Evolutionary conservation across 2,329 filamentous ascomycete species (phyloP), one percentile per base, ranked within the genome.

Genomic region (Colletotrichum phormii): DNA sequence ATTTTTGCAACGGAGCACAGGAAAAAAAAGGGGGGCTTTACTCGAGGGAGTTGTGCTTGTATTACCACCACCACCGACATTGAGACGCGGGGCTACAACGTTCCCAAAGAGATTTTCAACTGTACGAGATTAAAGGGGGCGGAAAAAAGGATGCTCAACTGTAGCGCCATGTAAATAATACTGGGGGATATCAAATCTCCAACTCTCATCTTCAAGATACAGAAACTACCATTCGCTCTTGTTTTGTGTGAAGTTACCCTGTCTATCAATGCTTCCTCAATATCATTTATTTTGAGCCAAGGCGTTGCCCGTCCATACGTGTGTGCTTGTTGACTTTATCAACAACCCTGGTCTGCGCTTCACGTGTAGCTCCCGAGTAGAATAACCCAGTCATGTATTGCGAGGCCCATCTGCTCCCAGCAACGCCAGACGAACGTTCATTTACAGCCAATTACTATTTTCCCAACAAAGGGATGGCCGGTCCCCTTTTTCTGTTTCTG

Each of bases 121-220:
- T 65, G 33, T 65, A 71, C 51, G 42, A 49, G 42, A 49, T n/a
- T 18, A 49, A 49, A 8, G 3, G 54, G 62, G 24, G 24, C 4
- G 26, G 26, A 55, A 22, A 55, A 46, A 61, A 31, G 58, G 46
- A 35, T 29, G 58, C 54, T 65, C 61, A 29, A 29, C 51, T 37
- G 12, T 62, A 64, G 66, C 71, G 66, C 66, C 26, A 73, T 73
- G 66, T 73, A 65, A 65, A 70, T 64, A 73, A 73, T 71, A 18
- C 31, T 51, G 49, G 35, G 58, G 55, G 22, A 57, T 22, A 46
- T 49, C 7, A 24, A 58, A 26, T 37, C 64, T 61, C 57, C 60
- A 12, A 68, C 72, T 74, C 72, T 69, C 69, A 59, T 65, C 72
- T 74, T 74, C 29, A 65, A 33, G 29, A 63, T 5, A 24, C 15